Evolutionary conservation across 192 early-diverging fungal genomes (phyloP).

Genomic region (Rhizoclosmatium globosum): DNA sequence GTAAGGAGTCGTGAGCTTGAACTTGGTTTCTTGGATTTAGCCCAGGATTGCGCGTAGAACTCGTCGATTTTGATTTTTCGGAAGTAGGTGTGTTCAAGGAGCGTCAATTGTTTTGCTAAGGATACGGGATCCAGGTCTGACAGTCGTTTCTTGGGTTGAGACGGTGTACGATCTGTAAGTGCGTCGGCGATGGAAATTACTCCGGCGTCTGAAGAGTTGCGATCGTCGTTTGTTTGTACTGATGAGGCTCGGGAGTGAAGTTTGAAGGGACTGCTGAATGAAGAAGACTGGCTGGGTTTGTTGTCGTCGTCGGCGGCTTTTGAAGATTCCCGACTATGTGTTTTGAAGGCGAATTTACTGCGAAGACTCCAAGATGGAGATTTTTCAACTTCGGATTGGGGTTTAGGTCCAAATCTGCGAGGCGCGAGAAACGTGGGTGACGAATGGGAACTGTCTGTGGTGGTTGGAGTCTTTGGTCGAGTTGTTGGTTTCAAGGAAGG

Average conservation of each 20-base stretch:
- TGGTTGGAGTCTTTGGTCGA: background rate
- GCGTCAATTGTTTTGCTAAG: slow-evolving; percentile 76
- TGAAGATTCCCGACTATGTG: background rate
- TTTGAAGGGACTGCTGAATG: background rate
- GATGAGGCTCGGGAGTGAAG: background rate
- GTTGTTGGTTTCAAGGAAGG: background rate
- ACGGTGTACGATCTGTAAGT: slow-evolving; percentile 6
- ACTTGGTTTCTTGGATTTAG: slow-evolving; percentile 42
- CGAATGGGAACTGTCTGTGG: background rate
- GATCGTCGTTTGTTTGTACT: background rate
- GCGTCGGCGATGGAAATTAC: slow-evolving; percentile 12
- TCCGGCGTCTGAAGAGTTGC: background rate
- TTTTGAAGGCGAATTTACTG: slow-evolving; percentile 10
- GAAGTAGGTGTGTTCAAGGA: slow-evolving; percentile 79
- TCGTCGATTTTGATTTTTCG: slow-evolving; percentile 69
- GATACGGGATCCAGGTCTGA: slow-evolving; percentile 66
- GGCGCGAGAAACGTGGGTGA: background rate
- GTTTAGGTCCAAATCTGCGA: background rate
- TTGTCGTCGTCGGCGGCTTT: background rate
- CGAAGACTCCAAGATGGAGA: slow-evolving; percentile 2
- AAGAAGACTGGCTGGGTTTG: background rate
- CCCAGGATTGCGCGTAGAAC: slow-evolving; percentile 57
- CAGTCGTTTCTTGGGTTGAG: slow-evolving; percentile 20
- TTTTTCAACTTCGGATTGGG: background rate
- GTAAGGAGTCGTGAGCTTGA: slow-evolving; percentile 32